phyloP scores from a whole-genome alignment of 148 eudicot genomes.

The Euryodendron excelsum region DNA sequence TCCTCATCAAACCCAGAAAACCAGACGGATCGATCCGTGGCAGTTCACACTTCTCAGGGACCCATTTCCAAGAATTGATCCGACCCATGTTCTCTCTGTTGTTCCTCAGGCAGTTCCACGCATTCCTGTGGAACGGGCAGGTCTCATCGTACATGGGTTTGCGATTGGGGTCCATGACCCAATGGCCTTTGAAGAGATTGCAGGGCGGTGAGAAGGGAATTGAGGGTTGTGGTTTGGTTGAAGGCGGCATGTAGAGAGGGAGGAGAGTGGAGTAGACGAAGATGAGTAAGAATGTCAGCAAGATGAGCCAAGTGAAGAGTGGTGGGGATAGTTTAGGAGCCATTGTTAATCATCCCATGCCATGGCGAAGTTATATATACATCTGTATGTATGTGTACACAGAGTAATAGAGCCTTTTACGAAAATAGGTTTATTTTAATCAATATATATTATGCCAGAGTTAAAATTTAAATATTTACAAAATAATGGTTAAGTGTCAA shows the following conservation, averaged over 20 bases:
- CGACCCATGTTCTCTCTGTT: constrained; percentile 57
- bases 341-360: constrained; percentile 28
- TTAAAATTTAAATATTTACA: too few species aligned
- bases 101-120: constrained; percentile 82
- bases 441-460: too few species aligned
- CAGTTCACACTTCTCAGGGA: constrained; percentile 61
- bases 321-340: constrained; percentile 43
- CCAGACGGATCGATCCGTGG: constrained; percentile 48
- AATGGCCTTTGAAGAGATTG: constrained; percentile 63
- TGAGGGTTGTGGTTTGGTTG: constrained; percentile 23
- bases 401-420: too few species aligned
- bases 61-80: constrained; percentile 91
- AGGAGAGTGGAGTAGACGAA: constrained; percentile 52
- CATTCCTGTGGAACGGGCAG: constrained; percentile 86
- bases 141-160: constrained; percentile 59
- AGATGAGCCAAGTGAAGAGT: constrained; percentile 37
- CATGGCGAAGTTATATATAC: not conserved
- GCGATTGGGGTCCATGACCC: constrained; percentile 65
- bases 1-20: constrained; percentile 72
- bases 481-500: too few species aligned
- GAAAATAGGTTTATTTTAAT: too few species aligned
- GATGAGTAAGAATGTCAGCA: constrained; percentile 43
- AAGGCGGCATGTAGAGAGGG: constrained; percentile 22
- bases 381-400: too few species aligned
- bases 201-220: constrained; percentile 23